phyloP scores from a whole-genome alignment of 1,284 basidiomycete genomes.

The Volvariella surrecta region DNA sequence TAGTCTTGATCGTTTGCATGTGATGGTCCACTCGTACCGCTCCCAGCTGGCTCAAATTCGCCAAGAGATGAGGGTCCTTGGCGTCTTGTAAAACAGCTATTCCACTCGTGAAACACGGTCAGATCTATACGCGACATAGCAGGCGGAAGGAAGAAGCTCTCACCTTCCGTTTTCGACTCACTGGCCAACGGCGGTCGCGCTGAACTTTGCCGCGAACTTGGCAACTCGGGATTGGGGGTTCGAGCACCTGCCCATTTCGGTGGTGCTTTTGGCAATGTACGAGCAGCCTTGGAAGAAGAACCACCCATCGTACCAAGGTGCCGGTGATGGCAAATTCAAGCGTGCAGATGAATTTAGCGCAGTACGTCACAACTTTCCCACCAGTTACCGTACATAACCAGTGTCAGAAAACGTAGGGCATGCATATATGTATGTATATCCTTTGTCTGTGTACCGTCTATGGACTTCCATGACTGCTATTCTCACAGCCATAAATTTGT shows the following conservation, averaged over 20 bases:
- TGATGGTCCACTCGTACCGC: constrained; percentile 67
- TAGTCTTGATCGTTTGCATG: constrained; percentile 40
- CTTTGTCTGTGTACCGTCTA: no score
- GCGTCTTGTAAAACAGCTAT: constrained; percentile 63
- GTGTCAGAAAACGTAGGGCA: no score
- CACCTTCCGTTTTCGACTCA: constrained; percentile 47
- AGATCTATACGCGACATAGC: background rate
- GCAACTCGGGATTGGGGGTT: constrained; percentile 19
- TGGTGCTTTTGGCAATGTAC: constrained; percentile 49
- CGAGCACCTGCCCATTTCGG: constrained; percentile 49
- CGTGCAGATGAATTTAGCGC: background rate
- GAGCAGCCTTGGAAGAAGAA: constrained; percentile 56
- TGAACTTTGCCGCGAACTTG: constrained; percentile 11
- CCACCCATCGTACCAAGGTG: constrained; percentile 47
- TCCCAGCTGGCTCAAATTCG: constrained; percentile 64
- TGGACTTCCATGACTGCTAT: no score
- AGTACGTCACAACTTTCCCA: no score
- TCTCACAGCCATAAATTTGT: no score
- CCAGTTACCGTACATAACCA: no score
- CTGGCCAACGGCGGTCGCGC: constrained; percentile 28
- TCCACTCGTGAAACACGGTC: background rate
- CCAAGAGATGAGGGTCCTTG: constrained; percentile 68
- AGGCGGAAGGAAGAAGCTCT: background rate
- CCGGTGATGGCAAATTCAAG: background rate
- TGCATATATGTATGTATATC: no score